Percentiles rank a stretch among this genome's conserved stretches.
Evolutionary conservation across 495 filamentous ascomycete genomes (phyloP).

Genomic region (Talaromyces borbonicus): DNA sequence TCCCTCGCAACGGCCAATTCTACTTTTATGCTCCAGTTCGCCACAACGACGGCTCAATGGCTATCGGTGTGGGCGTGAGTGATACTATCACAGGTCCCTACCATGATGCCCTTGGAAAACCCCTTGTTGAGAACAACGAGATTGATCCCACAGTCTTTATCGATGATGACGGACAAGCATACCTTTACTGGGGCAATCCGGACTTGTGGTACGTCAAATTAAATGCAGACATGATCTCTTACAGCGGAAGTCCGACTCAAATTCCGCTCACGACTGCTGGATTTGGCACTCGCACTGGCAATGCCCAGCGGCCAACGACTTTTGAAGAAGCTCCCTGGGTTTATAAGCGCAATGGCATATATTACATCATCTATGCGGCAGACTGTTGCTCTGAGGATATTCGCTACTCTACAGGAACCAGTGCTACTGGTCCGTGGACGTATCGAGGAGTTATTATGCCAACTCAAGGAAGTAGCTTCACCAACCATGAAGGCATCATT

Average conservation of each 20-base stretch:
- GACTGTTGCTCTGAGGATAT: slow-evolving; percentile 22
- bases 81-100: slow-evolving; percentile 21
- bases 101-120: slow-evolving; percentile 18
- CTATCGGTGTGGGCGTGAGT: slow-evolving; percentile 19
- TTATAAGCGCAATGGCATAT: slow-evolving; percentile 21
- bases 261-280: slow-evolving; percentile 13
- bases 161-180: slow-evolving; percentile 16
- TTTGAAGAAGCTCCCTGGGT: slow-evolving; percentile 25
- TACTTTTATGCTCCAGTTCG: slow-evolving; percentile 20
- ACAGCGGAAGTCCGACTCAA: slow-evolving; percentile 11
- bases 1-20: slow-evolving; percentile 21
- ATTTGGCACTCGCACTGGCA: slow-evolving; percentile 6
- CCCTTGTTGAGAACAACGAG: slow-evolving; percentile 16
- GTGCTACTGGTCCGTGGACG: slow-evolving; percentile 21
- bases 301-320: slow-evolving; percentile 5
- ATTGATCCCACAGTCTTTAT: slow-evolving; percentile 22
- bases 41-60: slow-evolving; percentile 14
- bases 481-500: slow-evolving; percentile 21
- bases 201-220: slow-evolving; percentile 21
- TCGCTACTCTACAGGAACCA: slow-evolving; percentile 17
- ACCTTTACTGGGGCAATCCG: slow-evolving; percentile 19
- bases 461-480: slow-evolving; percentile 15
- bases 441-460: slow-evolving; percentile 21
- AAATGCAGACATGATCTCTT: slow-evolving; percentile 24
- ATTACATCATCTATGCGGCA: slow-evolving; percentile 20